Percentiles rank a stretch among this genome's conserved stretches.
Evolutionary conservation across 2,329 filamentous ascomycete species (phyloP).

Genomic region (Stagonosporopsis vannaccii): DNA sequence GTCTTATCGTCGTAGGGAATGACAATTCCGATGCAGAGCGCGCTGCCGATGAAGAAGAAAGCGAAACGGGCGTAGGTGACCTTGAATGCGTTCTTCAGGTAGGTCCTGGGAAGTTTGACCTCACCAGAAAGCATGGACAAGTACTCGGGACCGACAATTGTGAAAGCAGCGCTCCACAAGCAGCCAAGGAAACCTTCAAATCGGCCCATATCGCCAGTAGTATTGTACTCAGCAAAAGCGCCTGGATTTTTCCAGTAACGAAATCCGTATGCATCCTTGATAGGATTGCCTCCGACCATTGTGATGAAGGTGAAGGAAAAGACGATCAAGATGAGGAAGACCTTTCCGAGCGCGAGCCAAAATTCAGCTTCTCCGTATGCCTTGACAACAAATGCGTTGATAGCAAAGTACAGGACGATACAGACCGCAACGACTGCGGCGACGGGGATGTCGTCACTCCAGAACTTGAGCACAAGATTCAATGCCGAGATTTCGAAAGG

Average conservation of each 20-base stretch:
- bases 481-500: conserved; percentile 57
- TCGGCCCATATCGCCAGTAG: conserved; percentile 34
- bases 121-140: conserved; percentile 56
- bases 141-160: conserved; percentile 54
- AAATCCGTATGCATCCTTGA: conserved; percentile 50
- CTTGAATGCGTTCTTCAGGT: conserved; percentile 53
- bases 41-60: conserved; percentile 52
- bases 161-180: conserved; percentile 49
- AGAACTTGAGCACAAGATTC: conserved; percentile 42
- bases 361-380: conserved; percentile 52
- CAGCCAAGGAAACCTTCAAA: conserved; percentile 42
- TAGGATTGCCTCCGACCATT: conserved; percentile 52
- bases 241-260: conserved; percentile 50
- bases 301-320: conserved; percentile 53
- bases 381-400: conserved; percentile 52
- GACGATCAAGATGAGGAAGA: conserved; percentile 51
- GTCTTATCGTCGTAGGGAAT: conserved; percentile 72
- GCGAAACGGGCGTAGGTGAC: conserved; percentile 51
- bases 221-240: conserved; percentile 37
- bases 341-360: conserved; percentile 50
- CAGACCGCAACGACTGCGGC: conserved; percentile 46
- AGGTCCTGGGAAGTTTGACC: conserved; percentile 47
- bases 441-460: conserved; percentile 54
- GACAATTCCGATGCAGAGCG: conserved; percentile 53
- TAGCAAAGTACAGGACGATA: conserved; percentile 47